These are phyloP conservation scores for Auriculariales sp. DNA, from an alignment of 768 basidiomycete genomes.

Conservation along the genomic window DNA sequence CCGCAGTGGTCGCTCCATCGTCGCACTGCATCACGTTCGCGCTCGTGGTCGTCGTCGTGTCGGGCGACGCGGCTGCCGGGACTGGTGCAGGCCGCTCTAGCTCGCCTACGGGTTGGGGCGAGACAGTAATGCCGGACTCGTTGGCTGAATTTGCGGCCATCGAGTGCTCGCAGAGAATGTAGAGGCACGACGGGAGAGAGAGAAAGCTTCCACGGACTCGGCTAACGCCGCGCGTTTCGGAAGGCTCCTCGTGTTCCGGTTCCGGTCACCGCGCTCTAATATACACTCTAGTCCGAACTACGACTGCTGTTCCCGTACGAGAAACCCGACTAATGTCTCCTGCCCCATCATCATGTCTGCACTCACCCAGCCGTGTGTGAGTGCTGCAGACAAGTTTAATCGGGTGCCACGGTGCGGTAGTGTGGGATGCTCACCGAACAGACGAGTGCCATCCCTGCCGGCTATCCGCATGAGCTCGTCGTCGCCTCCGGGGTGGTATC, in stretches of 20 bases:
- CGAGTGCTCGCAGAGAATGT: background rate
- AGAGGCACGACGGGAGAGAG: background rate
- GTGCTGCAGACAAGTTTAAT: no score
- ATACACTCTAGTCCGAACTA: no score
- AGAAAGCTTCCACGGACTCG: no score
- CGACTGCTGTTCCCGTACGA: slow-evolving; percentile 48
- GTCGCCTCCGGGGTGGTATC: slow-evolving; percentile 90
- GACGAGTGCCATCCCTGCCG: slow-evolving; percentile 84
- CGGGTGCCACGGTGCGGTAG: background rate
- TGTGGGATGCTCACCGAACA: slow-evolving; percentile 56
- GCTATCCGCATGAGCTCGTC: slow-evolving; percentile 90
- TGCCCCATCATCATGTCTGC: slow-evolving; percentile 91
- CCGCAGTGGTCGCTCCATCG: slow-evolving; percentile 21
- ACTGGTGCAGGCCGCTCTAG: no score
- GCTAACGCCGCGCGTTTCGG: background rate
- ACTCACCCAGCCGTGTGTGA: slow-evolving; percentile 94
- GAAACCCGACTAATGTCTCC: slow-evolving; percentile 82
- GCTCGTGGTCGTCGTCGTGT: slow-evolving; percentile 50
- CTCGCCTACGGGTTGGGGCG: slow-evolving; percentile 3
- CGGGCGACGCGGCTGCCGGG: slow-evolving; percentile 70
- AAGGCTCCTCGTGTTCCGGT: background rate
- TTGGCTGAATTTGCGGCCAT: background rate
- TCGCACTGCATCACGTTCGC: slow-evolving; percentile 22
- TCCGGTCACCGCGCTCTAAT: background rate
- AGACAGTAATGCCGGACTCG: background rate